Base-by-base conservation (phyloP, 1,284 basidiomycete species). In the Irpex rosettiformis region DNA sequence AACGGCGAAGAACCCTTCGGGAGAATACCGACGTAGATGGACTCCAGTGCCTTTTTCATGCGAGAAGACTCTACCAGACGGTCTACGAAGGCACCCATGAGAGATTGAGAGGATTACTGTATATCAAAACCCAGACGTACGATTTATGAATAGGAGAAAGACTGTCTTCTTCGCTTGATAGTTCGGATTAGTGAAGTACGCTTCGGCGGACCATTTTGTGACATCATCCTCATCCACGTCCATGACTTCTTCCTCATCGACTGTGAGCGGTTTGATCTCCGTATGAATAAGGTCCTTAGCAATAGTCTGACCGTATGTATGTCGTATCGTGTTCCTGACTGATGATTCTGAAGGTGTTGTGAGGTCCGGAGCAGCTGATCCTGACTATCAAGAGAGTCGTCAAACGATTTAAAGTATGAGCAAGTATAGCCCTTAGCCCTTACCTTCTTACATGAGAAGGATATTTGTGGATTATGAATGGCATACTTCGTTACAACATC, bases 401-500 rank as follows among this genome's bases (percentile, higher is more conserved):
- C 21, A 22, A 37, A 8, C 43, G 21, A 22, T 45, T 45, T 18
- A n/a, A 45, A 8, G 33, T 21, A 29, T 42, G 28, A 43, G 29
- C 5, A n/a, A 6, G n/a, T n/a, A n/a, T n/a, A n/a, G n/a, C n/a
- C n/a, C n/a, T n/a, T n/a, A n/a, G n/a, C n/a, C n/a, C 10, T 22
- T 16, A 89, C 94, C 82, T 96, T 97, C 72, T 94, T 96, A 78
- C 94, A 96, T 2, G 88, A 80, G 75, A 98, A 96, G 0, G 95
- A 84, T 6, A 95, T 86, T 6, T 84, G 84, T 0, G 94, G 84
- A 69, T 98, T 97, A 70, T 98, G 96, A 8, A 96, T 81, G 0
- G 97, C 94, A 68, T 99, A 99, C 63, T 91, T 93, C 1, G 92
- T 92, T n/a, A 98, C 81, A 4, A 99, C 93, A 64, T 98, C 94